These are phyloP conservation scores for Trichoderma sp. DNA, from an alignment of 2,329 filamentous ascomycete species.

Conservation along the genomic window DNA sequence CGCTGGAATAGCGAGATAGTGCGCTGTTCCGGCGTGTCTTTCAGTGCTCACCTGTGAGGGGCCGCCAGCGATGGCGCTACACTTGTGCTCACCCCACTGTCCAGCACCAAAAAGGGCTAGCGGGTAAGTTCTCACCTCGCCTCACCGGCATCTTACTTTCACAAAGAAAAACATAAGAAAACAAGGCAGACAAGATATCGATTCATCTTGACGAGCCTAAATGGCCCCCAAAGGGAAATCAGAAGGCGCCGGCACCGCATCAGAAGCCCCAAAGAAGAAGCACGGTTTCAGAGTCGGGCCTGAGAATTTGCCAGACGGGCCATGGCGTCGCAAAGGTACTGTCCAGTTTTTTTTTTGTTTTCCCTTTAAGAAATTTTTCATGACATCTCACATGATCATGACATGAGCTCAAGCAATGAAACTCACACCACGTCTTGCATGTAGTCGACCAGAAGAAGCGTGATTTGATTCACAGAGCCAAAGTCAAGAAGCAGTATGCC, in stretches of 20 bases:
- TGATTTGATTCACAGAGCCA: constrained; percentile 84
- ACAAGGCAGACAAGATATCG: background rate
- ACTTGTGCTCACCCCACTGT: background rate
- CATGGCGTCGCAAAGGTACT: constrained; percentile 72
- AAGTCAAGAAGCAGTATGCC: constrained; percentile 87
- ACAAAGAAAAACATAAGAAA: background rate
- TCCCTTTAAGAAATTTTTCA: constrained; percentile 3
- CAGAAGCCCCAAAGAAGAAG: constrained; percentile 49
- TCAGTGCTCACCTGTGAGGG: constrained; percentile 12
- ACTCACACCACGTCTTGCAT: constrained; percentile 21
- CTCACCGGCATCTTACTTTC: constrained; percentile 11
- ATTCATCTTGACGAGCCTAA: background rate
- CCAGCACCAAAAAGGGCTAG: background rate
- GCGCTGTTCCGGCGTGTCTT: constrained; percentile 4
- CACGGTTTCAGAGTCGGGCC: constrained; percentile 85
- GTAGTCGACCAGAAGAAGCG: constrained; percentile 85
- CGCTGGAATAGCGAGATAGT: background rate
- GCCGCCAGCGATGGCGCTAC: background rate
- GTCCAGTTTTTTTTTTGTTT: constrained; percentile 23
- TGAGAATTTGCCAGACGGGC: constrained; percentile 85
- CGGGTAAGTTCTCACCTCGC: constrained; percentile 5
- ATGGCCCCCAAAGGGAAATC: constrained; percentile 36
- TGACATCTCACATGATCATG: background rate
- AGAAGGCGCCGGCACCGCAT: constrained; percentile 30
- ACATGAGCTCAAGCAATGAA: background rate